Conservation (phyloP, 1,284 basidiomycete species). For the Ustilago tritici region DNA sequence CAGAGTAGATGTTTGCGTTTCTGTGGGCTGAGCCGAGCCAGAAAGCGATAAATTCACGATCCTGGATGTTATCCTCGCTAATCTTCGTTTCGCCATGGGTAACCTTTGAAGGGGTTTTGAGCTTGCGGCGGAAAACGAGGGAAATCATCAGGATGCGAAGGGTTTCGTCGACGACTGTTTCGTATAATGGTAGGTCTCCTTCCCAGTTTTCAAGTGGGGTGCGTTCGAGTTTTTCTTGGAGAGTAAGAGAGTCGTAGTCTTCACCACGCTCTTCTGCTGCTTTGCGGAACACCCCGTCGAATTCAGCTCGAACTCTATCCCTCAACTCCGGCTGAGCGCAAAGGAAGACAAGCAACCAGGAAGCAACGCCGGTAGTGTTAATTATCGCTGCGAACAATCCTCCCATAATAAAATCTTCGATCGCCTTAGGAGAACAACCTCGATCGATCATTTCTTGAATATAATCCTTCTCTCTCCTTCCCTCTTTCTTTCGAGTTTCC, state of each 20-base stretch:
- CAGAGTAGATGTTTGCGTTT: slow-evolving; percentile 40
- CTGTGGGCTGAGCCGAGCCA: slow-evolving; percentile 48
- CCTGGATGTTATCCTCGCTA: slow-evolving; percentile 27
- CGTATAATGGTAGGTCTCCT: slow-evolving; percentile 29
- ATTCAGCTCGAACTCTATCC: slow-evolving; percentile 31
- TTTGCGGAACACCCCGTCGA: slow-evolving; percentile 32
- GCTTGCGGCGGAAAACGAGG: slow-evolving; percentile 48
- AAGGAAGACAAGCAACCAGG: slow-evolving; percentile 40
- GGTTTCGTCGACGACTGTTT: slow-evolving; percentile 47
- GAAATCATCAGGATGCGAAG: slow-evolving; percentile 45
- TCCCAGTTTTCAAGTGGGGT: slow-evolving; percentile 44
- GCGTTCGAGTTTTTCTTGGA: slow-evolving; percentile 34
- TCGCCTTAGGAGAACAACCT: slow-evolving; percentile 18
- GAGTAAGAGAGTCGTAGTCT: slow-evolving; percentile 35
- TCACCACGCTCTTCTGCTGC: slow-evolving; percentile 35
- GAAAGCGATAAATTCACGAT: slow-evolving; percentile 43
- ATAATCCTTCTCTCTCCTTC: slow-evolving; percentile 46
- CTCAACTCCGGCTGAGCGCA: slow-evolving; percentile 20
- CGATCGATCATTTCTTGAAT: slow-evolving; percentile 51
- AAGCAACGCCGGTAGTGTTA: slow-evolving; percentile 51
- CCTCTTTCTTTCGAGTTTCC: slow-evolving; percentile 37
- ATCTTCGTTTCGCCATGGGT: slow-evolving; percentile 23
- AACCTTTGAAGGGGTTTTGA: slow-evolving; percentile 21
- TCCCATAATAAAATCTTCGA: slow-evolving; percentile 50
- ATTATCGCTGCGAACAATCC: slow-evolving; percentile 57